Conservation (phyloP, 1,284 basidiomycete species). For the Ceraceosorus guamensis region DNA sequence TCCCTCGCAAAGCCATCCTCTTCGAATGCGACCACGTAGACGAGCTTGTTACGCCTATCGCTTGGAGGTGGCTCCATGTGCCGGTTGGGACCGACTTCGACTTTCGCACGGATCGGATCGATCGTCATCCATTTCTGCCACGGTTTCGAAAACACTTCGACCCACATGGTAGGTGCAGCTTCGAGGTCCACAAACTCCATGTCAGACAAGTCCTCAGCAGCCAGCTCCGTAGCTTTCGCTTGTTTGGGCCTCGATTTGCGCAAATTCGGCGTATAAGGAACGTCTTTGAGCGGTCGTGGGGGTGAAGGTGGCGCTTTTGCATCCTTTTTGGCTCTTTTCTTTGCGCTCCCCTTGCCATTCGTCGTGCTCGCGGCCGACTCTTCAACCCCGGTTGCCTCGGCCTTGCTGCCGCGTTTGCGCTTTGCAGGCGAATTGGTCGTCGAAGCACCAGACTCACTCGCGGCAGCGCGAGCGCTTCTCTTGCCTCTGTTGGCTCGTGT, state of each 20-base stretch:
- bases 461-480: slow-evolving; percentile 9
- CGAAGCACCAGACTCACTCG: slow-evolving; percentile 5
- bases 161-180: slow-evolving; percentile 88
- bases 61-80: slow-evolving; percentile 68
- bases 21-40: slow-evolving; percentile 89
- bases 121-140: slow-evolving; percentile 88
- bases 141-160: slow-evolving; percentile 87
- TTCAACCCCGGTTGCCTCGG: slow-evolving; percentile 3
- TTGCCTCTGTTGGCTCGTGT: slow-evolving; percentile 7
- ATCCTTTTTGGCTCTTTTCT: slow-evolving; percentile 18
- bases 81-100: slow-evolving; percentile 33
- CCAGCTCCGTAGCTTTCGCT: slow-evolving; percentile 26
- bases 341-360: neutral
- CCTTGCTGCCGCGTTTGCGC: neutral
- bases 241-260: slow-evolving; percentile 21
- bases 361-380: slow-evolving; percentile 1
- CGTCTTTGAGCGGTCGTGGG: slow-evolving; percentile 23
- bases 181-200: slow-evolving; percentile 45
- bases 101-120: slow-evolving; percentile 66
- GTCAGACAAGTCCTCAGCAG: slow-evolving; percentile 16
- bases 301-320: slow-evolving; percentile 27
- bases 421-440: neutral
- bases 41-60: slow-evolving; percentile 69
- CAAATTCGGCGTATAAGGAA: slow-evolving; percentile 27
- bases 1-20: slow-evolving; percentile 61